Evolutionary conservation across 352 stramenopile genomes (phyloP).

Genomic region (Bremia lactucae): DNA sequence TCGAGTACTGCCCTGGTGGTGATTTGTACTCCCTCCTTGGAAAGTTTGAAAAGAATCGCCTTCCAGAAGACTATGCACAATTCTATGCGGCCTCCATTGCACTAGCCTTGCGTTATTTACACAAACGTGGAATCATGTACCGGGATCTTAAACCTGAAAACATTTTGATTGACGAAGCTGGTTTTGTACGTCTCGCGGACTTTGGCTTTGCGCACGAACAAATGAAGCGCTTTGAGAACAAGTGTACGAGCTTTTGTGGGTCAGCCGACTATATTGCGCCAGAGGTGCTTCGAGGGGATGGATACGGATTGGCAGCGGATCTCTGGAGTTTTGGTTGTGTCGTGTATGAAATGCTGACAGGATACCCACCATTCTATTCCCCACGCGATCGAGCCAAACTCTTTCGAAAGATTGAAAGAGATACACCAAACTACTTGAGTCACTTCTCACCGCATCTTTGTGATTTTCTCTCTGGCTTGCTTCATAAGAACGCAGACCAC

Average conservation of each 20-base stretch:
- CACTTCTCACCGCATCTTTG: slow-evolving; percentile 69
- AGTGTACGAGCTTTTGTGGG: slow-evolving; percentile 72
- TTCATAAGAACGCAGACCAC: slow-evolving; percentile 49
- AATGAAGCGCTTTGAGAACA: slow-evolving; percentile 43
- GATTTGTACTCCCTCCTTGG: slow-evolving; percentile 93
- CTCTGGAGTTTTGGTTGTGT: slow-evolving; percentile 87
- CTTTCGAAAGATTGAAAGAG: slow-evolving; percentile 94
- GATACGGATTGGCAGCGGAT: slow-evolving; percentile 69
- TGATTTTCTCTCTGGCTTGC: slow-evolving; percentile 43
- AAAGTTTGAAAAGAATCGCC: slow-evolving; percentile 85
- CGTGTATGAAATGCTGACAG: slow-evolving; percentile 75
- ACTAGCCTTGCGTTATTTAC: slow-evolving; percentile 87
- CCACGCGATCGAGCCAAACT: slow-evolving; percentile 83
- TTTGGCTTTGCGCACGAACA: slow-evolving; percentile 67
- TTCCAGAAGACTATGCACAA: slow-evolving; percentile 84
- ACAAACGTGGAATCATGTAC: slow-evolving; percentile 74
- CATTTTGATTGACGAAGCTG: slow-evolving; percentile 80
- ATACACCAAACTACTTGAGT: slow-evolving; percentile 86
- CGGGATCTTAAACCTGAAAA: slow-evolving; percentile 89
- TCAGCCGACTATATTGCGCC: slow-evolving; percentile 81
- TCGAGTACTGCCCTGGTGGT: slow-evolving; percentile 96
- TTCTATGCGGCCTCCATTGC: slow-evolving; percentile 98
- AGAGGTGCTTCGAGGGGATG: slow-evolving; percentile 59
- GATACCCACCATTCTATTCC: slow-evolving; percentile 89
- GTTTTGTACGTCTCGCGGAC: slow-evolving; percentile 83